phyloP scores from a whole-genome alignment of 108 stramenopile species.

The Mediolabrus comicus region DNA sequence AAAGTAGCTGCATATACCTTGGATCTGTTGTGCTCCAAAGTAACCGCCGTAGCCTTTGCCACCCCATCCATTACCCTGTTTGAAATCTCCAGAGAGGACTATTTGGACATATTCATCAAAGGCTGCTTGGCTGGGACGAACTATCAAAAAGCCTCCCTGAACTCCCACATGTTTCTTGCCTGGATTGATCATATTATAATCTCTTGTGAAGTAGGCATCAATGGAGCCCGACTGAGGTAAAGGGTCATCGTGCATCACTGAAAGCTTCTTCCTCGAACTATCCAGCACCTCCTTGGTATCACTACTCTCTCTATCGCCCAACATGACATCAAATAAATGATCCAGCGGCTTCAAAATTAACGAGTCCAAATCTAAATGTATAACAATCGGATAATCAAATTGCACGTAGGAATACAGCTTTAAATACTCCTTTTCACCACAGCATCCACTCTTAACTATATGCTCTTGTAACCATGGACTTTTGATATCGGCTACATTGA shows the following conservation, averaged over 20 bases:
- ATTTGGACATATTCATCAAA: conserved; percentile 56
- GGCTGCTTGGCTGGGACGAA: conserved; percentile 46
- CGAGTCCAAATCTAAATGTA: conserved; percentile 74
- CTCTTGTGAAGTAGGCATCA: conserved; percentile 47
- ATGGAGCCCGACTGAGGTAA: conserved; percentile 37
- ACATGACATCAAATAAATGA: conserved; percentile 72
- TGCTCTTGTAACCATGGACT: conserved; percentile 70
- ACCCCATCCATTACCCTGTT: conserved; percentile 49
- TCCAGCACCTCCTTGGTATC: conserved; percentile 47
- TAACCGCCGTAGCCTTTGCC: conserved; percentile 67
- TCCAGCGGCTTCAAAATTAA: conserved; percentile 72
- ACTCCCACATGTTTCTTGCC: conserved; percentile 54
- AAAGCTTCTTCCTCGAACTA: conserved; percentile 13
- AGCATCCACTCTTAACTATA: conserved; percentile 88
- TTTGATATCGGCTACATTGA: conserved; percentile 77
- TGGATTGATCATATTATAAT: conserved; percentile 54
- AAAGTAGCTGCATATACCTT: conserved; percentile 88
- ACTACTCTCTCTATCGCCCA: conserved; percentile 12
- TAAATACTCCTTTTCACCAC: conserved; percentile 91
- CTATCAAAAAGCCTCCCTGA: conserved; percentile 76
- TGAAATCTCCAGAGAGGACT: conserved; percentile 53
- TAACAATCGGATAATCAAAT: conserved; percentile 67
- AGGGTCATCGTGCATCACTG: conserved; percentile 27
- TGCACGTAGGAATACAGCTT: conserved; percentile 87
- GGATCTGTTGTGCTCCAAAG: conserved; percentile 51